Evolutionary conservation across 371 early-diverging fungal genomes (phyloP), one percentile per base, ranked within the genome.

Genomic region (Mucor velutinosus): DNA sequence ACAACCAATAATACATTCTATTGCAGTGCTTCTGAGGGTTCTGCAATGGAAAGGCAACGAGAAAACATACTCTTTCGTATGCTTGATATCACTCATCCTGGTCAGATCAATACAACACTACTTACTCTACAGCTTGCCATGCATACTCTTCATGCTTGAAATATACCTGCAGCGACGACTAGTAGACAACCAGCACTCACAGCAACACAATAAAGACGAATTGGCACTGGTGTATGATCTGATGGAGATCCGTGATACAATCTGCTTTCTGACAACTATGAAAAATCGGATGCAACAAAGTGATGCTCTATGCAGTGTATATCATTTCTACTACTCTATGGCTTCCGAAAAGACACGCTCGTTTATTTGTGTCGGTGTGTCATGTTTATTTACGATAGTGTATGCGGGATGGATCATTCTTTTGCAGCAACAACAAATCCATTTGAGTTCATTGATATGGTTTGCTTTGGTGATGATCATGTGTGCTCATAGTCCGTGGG

Each of bases 401-500:
- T 64, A 64, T 64, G 57, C 43, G 19, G 55, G 30, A 39, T 64
- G 57, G 64, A 25, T 41, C 15, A 19, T 56, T 29, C 64, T 64
- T 14, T 29, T 64, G 23, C 25, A 56, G 21, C 64, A 64, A 30
- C 63, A 53, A 30, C 17, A 37, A 11, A 37, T 37, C 37, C 37
- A 47, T 10, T 37, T 37, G n/a, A 53, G 23, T 15, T 39, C 51
- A 19, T n/a, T 57, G 17, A 17, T 64, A 19, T 56, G 55, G 55
- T 30, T 57, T 30, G 21, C 41, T 17, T 27, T 56, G 37, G 10
- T 56, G 7, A 27, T 41, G 10, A 56, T 41, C 32, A 56, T 57
- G 57, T 64, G 41, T 30, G 33, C 41, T 30, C 29, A 41, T 27
- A 56, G 64, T 56, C 64, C 64, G 41, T 64, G 64, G 64, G n/a